Conservation (phyloP, 108 stramenopile species). For the Skeletonema costatum region DNA sequence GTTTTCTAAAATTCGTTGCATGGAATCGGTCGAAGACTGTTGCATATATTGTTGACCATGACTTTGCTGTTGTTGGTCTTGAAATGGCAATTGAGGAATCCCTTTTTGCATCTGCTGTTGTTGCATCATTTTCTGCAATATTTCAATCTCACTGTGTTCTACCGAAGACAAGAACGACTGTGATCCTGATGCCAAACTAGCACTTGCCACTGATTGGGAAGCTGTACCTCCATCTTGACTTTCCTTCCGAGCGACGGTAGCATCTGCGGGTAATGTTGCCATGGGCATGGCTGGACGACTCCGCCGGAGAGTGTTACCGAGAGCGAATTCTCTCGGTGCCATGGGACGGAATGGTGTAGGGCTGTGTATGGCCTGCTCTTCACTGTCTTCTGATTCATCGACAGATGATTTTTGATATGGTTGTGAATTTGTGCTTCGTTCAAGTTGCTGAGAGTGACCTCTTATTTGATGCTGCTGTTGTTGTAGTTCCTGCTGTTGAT, state of each 20-base stretch:
- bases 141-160: background rate
- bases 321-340: constrained; percentile 40
- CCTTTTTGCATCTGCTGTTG: background rate
- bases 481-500: background rate
- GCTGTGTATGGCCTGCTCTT: constrained; percentile 9
- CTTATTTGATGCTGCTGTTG: background rate
- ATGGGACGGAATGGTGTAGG: constrained; percentile 42
- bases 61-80: background rate
- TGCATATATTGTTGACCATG: background rate
- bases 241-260: background rate
- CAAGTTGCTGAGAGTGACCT: background rate
- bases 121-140: background rate
- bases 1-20: background rate
- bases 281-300: constrained; percentile 7
- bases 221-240: background rate
- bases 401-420: background rate
- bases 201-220: no score
- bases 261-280: background rate
- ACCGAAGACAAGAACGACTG: background rate
- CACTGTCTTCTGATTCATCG: background rate
- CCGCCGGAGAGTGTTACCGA: constrained; percentile 14
- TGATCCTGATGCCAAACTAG: background rate
- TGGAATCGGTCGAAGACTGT: background rate
- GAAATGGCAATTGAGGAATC: background rate
- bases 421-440: background rate